Base-by-base conservation (phyloP, 768 basidiomycete species). In the Podaxis rugospora region DNA sequence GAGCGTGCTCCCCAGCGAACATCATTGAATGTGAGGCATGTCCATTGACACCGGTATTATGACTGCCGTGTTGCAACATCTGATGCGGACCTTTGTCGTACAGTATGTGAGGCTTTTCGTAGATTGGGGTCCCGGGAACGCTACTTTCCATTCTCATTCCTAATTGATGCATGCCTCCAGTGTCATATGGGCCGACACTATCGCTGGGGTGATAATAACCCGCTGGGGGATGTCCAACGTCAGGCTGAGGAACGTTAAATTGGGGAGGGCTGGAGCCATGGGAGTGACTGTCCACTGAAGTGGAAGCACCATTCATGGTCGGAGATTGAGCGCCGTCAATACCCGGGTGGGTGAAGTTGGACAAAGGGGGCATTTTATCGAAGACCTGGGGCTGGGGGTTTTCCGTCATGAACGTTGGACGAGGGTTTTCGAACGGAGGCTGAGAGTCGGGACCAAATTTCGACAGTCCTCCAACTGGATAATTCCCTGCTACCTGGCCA, bases 351-450 rank as follows among this genome's bases (percentile, higher is more conserved):
- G 40, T 4, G 21, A 52, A 51, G 6, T 18, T 54, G n/a, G 52
- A 28, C n/a, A 40, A 40, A 2, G 51, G 51, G 13, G 39, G 42
- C 18, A 60, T 44, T 42, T 47, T 60, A 35, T 60, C 59, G 32
- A 53, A 60, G n/a, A 27, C 47, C 47, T 60, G 59, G 16, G 59
- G 42, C 23, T 60, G 59, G 5, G 59, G 59, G 9, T 60, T 60
- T 9, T 60, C 59, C 4, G 40, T 36, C 40, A 46, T 46, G 28
- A 60, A 52, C 10, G 39, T 44, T 13, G 51, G 42, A 13, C 59
- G 59, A 39, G 46, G 47, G 25, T 58, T 58, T 23, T 50, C 57
- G 35, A 50, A 58, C 7, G 42, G 55, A 4, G 57, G 35, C 11
- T 23, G 47, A 23, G 46, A 39, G 28, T 60, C 59, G 18, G 51